These are phyloP conservation scores for Aspergillus steynii DNA, from an alignment of 495 filamentous ascomycete genomes.

Conservation along the genomic window DNA sequence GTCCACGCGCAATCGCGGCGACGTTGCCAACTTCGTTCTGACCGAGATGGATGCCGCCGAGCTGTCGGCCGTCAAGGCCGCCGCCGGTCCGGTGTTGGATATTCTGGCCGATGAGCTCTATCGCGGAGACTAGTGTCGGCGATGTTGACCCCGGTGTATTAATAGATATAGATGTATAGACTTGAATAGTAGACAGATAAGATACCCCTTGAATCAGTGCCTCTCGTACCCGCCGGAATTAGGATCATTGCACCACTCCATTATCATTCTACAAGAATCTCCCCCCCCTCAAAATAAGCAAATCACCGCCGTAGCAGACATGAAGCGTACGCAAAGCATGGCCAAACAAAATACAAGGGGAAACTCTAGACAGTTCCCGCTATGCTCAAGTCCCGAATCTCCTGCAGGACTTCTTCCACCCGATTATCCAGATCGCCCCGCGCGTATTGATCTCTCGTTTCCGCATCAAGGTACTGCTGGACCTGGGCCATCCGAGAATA, in stretches of 20 bases:
- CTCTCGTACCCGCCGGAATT: background rate
- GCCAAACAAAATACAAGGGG: slow-evolving; percentile 2
- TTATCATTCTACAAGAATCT: background rate
- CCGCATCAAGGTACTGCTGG: slow-evolving; percentile 97
- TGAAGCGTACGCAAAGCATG: background rate
- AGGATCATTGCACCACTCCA: background rate
- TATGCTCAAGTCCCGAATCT: slow-evolving; percentile 97
- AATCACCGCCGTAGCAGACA: background rate
- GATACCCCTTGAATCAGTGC: slow-evolving; percentile 18
- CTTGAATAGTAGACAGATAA: slow-evolving; percentile 6
- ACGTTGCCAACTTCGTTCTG: slow-evolving; percentile 69
- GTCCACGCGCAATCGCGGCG: slow-evolving; percentile 50
- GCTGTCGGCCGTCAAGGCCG: slow-evolving; percentile 47
- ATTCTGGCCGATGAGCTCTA: slow-evolving; percentile 49
- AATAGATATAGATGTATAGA: slow-evolving; percentile 6
- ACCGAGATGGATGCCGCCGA: slow-evolving; percentile 57
- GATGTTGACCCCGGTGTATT: slow-evolving; percentile 1
- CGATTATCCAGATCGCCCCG: slow-evolving; percentile 86
- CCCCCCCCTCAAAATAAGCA: background rate
- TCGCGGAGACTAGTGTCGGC: slow-evolving; percentile 21
- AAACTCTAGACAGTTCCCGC: slow-evolving; percentile 52
- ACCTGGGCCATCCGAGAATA: slow-evolving; percentile 98
- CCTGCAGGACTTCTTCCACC: slow-evolving; percentile 94
- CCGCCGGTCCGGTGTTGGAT: slow-evolving; percentile 50
- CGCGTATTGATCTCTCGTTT: slow-evolving; percentile 94